Evolutionary conservation across 2,329 filamentous ascomycete species (phyloP), one percentile per base, ranked within the genome.

Genomic region (Phialocephala sp.): DNA sequence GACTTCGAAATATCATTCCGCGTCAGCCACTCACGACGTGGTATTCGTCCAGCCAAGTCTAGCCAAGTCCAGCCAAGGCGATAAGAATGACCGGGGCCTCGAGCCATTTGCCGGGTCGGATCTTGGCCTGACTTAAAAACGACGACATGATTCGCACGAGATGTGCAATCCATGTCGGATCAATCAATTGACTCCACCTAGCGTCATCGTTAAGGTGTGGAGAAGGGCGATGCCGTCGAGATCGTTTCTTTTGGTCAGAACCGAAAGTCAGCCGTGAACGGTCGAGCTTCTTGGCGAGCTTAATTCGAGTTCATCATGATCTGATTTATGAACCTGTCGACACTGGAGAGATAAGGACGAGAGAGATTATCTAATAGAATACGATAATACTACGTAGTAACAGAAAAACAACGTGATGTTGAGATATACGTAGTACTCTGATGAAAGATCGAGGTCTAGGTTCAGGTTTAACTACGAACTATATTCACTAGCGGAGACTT

Each of bases 11-110:
- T 39, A 59, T 59, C 32, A 24, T 39, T 20, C 35, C 14, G 11
- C 5, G n/a, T 24, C 45, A 35, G 20, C 45, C 27, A 36, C 2
- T 60, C 24, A 52, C 55, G 39, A 60, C 9, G 41, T 12, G 20
- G 20, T 43, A 24, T 36, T 24, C 22, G 41, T 37, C 37, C 18
- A 18, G 6, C 63, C 54, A 43, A 55, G 45, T n/a, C n/a, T n/a
- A n/a, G n/a, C 8, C 8, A 39, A 14, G 14, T 39, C 8, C 36
- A 8, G 59, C 63, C 54, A 43, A 55, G 45, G 59, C 54, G 59
- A 62, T 62, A 62, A 65, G 59, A 45, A 32, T n/a, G 20, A 47
- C 20, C 36, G 50, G 63, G 20, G 12, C 14, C 24, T 52, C 24
- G 50, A 54, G 50, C 50, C 60, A 62, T 47, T 56, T 36, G 18